phyloP scores from a whole-genome alignment of 352 stramenopile genomes.

The Blastocystis sp. region DNA sequence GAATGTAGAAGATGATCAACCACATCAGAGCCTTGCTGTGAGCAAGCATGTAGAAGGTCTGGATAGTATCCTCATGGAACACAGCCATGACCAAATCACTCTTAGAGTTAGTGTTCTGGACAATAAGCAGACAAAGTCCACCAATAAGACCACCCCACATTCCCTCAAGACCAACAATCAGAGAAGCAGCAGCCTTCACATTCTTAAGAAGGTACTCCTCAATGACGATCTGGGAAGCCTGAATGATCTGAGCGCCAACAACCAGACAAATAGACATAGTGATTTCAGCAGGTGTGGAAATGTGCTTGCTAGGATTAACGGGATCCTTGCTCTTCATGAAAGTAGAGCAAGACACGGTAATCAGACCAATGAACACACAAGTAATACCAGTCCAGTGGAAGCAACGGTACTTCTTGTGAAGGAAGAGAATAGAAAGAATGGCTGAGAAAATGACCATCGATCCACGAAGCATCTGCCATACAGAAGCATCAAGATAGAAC shows the following conservation, averaged over 20 bases:
- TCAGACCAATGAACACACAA: constrained; percentile 68
- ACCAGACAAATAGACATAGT: constrained; percentile 77
- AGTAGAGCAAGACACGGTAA: constrained; percentile 67
- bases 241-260: constrained; percentile 78
- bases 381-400: constrained; percentile 83
- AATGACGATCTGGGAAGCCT: constrained; percentile 82
- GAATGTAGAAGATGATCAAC: constrained; percentile 71
- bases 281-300: constrained; percentile 42
- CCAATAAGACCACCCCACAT: constrained; percentile 75
- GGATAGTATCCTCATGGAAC: constrained; percentile 66
- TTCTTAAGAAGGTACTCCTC: constrained; percentile 82
- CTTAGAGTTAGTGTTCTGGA: constrained; percentile 45
- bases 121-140: background rate
- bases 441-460: constrained; percentile 86
- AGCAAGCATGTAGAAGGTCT: constrained; percentile 58
- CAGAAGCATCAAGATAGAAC: constrained; percentile 81
- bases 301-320: constrained; percentile 5
- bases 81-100: constrained; percentile 9
- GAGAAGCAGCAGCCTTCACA: constrained; percentile 73
- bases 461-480: constrained; percentile 84
- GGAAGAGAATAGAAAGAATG: constrained; percentile 79
- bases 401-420: constrained; percentile 78
- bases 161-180: constrained; percentile 80
- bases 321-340: constrained; percentile 65
- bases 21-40: constrained; percentile 62